Evolutionary conservation across 352 stramenopile genomes (phyloP), one percentile per base, ranked within the genome.

Genomic region (Stramenopiles sp.): DNA sequence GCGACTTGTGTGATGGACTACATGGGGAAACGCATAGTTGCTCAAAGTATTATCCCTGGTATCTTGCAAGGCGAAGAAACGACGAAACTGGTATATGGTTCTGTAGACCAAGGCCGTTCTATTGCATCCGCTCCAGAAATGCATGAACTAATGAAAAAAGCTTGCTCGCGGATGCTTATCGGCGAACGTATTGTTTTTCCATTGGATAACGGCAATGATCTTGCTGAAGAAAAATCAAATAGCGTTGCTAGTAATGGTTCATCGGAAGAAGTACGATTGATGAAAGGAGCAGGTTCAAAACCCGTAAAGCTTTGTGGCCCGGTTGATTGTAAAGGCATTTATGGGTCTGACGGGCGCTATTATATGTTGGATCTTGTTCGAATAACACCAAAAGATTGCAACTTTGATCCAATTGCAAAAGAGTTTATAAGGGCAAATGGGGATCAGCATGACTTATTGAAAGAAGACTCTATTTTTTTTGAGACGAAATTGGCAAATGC

Each of bases 331-430:
- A 98, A 98, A 87, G 94, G 94, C 31, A 97, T 98, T 83, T 84
- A 91, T 32, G 93, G 94, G n/a, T 95, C 92, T 7, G 95, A 98
- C 83, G 90, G 89, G 25, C 89, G 92, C 80, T 89, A 92, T 83
- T 98, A 98, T 87, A 87, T 98, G 14, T 86, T 98, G 30, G 95
- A 98, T 85, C 89, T 98, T 1, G 93, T 95, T 29, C 90, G 94
- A 30, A 92, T 97, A 80, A 97, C 94, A 8, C 93, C 94, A 0
- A 93, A 96, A 82, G 94, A 98, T 84, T 89, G 91, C 67, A 97
- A 95, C 33, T 98, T 92, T 86, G 94, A 95, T 84, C 86, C 86
- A 22, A 86, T 88, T 76, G 67, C 31, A 80, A 87, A 0, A 44
- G 87, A 7, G 83, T 88, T 27, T 76, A 81, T 7, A 75, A 82